Evolutionary conservation across 2,329 filamentous ascomycete species (phyloP), one percentile per base, ranked within the genome.

Genomic region (Alternaria dauci): DNA sequence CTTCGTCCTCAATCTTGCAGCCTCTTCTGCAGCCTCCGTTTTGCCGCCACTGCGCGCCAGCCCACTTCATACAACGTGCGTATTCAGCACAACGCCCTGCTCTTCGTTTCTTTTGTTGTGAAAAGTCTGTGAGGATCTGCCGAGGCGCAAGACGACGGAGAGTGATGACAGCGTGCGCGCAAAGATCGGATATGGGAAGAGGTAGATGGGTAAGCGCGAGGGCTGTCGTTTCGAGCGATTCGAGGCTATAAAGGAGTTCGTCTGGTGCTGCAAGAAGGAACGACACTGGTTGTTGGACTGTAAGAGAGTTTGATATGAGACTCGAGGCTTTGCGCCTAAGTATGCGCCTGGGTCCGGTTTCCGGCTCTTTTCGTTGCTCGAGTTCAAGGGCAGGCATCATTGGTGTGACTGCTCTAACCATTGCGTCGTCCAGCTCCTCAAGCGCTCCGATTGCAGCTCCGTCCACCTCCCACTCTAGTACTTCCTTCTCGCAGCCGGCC

Each of bases 1-100:
- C 75, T 51, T 76, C 75, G 36, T 77, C 75, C 51, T 77, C 75
- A 51, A 75, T 69, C 61, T 63, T 66, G 48, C 75, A 77, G 0
- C 74, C 74, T 16, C 72, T 60, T 42, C 73, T 67, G 50, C 75
- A 76, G 0, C 73, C 75, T 8, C 74, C 75, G 12, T 64, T 71
- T 44, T 71, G 68, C 20, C 72, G 63, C 74, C 74, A 77, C 9
- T 52, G 65, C 30, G 65, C 66, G 3, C 71, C 72, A 4, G 70
- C 73, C 75, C 75, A 77, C 52, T 76, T 76, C 70, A 70, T 75
- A 38, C 75, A 77, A 11, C 73, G 66, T 18, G 74, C 73, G 53
- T 75, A 76, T 42, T 76, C 73, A 7, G 70, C 71, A 52, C 75
- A 77, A 8, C 63, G 57, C 0, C 52, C 66, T 2, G 51, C 46